Base-by-base conservation (phyloP, 2,329 filamentous ascomycete species). In the Cladosporium oxysporum region DNA sequence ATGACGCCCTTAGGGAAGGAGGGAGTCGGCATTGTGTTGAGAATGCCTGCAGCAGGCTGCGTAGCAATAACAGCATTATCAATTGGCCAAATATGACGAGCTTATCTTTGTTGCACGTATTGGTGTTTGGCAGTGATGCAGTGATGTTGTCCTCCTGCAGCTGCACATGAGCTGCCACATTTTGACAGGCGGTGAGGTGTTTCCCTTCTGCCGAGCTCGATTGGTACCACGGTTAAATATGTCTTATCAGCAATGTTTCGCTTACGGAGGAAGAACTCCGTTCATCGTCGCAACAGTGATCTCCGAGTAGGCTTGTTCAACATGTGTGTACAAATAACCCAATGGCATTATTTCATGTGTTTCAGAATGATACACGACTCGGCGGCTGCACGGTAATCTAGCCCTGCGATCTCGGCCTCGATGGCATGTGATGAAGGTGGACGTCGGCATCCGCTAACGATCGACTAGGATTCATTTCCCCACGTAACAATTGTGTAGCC, bases 1-100 rank as follows among this genome's bases (percentile, higher is more conserved):
- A 11, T 77, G 68, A 72, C 2, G 2, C n/a, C n/a, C 8, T 23
- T 47, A 47, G 8, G n/a, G 12, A n/a, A 47, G 18, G 10, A 18
- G 12, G 12, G 31, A 23, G 23, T 58, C n/a, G 37, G 31, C 55
- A 31, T 35, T 41, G 55, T 28, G 35, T 23, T 35, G 21, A 31
- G n/a, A 23, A 47, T 21, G n/a, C n/a, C 0, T 47, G 41, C 16
- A 23, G 58, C 35, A 44, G 23, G 35, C 21, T 60, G 58, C 23
- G 58, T 60, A 60, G 8, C 28, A 35, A 26, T 28, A 6, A 60
- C 29, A 23, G 26, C 52, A n/a, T 57, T 21, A 31, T n/a, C 29
- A 31, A 57, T 57, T 35, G 52, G 52, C 18, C 16, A 21, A 29
- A 33, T 21, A 31, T 31, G 26, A 29, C 26, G 52, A 29, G 52